Base-by-base conservation (phyloP, 768 basidiomycete genomes). In the Termitomyces sp. region DNA sequence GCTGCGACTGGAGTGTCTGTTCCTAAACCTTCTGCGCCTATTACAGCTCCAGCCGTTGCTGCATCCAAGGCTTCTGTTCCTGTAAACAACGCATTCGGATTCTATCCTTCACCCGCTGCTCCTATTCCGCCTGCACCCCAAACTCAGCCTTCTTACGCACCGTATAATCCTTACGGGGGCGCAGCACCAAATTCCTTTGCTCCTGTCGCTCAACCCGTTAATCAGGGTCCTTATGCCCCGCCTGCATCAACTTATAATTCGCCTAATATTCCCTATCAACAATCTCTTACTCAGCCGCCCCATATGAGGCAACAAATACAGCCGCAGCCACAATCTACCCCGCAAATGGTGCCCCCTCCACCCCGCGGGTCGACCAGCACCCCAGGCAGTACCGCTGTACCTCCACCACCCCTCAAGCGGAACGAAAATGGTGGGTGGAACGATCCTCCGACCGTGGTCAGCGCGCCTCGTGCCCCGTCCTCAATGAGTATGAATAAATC, bases 351-450 rank as follows among this genome's bases (percentile, higher is more conserved):
- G 41, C 80, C 80, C 11, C 80, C 79, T 2, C 78, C 83, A 45
- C 81, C 75, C n/a, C 73, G 71, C 42, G 73, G 69, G 4, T 65
- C 66, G 2, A 70, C 72, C 33, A 70, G 69, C 45, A 67, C 70
- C 0, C 66, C 70, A 31, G 62, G 66, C 11, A 60, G 58, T 27
- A 63, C 56, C 9, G 69, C 61, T 3, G 58, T 66, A 1, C 76
- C 79, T 48, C 72, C 83, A 1, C 36, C 34, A 24, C 82, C 88
- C 1, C 82, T 85, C 4, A 86, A 85, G 33, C 83, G 86, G 45
- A 75, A 76, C 31, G 89, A 88, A 52, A 86, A 86, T 31, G 83
- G 87, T 16, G 93, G 93, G 0, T 98, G 95, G 94, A 98, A 98
- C 66, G 95, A 98, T 71, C 86, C 93, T 0, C 94, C 93, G 0